Percentiles rank a stretch among this genome's conserved stretches.
Evolutionary conservation across 805 yeast genomes (phyloP).

Genomic region (Hanseniaspora vineae): DNA sequence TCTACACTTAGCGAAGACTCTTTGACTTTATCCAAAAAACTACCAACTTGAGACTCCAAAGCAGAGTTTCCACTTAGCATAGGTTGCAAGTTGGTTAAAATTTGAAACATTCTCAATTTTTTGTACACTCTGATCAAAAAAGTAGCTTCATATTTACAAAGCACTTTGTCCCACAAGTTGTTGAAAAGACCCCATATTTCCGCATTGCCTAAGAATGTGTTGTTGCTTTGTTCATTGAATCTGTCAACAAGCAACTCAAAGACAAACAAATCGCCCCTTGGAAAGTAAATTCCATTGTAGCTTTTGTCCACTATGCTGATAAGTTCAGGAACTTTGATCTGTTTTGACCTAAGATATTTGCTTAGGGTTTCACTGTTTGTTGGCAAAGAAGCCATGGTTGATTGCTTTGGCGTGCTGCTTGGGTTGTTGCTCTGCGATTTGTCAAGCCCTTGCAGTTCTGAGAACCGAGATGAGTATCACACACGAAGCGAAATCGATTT

Average conservation of each 20-base stretch:
- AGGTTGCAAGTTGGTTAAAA: slow-evolving; percentile 9
- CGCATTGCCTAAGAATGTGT: slow-evolving; percentile 29
- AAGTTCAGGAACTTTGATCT: slow-evolving; percentile 31
- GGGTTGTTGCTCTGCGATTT: background rate
- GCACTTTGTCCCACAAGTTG: slow-evolving; percentile 23
- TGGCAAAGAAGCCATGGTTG: slow-evolving; percentile 2
- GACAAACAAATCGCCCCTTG: slow-evolving; percentile 40
- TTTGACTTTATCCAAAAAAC: background rate
- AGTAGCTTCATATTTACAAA: slow-evolving; percentile 14
- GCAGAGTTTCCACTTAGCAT: background rate
- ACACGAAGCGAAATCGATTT: too few relatives aligned
- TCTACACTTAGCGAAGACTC: background rate
- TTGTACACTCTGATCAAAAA: slow-evolving; percentile 30
- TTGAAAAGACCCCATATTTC: slow-evolving; percentile 40
- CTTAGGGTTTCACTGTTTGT: slow-evolving; percentile 41
- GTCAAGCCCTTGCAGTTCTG: too few relatives aligned
- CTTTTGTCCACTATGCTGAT: slow-evolving; percentile 22
- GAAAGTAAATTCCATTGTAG: slow-evolving; percentile 26
- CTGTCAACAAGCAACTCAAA: slow-evolving; percentile 51
- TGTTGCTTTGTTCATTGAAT: slow-evolving; percentile 34
- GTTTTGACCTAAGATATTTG: slow-evolving; percentile 42
- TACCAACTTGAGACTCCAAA: background rate
- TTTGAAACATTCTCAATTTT: slow-evolving; percentile 30
- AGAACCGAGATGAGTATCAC: too few relatives aligned
- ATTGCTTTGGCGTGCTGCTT: background rate